Percentiles rank a stretch among this genome's conserved stretches.
phyloP scores from a whole-genome alignment of 768 basidiomycete species.

The Sistotremastrum suecicum region DNA sequence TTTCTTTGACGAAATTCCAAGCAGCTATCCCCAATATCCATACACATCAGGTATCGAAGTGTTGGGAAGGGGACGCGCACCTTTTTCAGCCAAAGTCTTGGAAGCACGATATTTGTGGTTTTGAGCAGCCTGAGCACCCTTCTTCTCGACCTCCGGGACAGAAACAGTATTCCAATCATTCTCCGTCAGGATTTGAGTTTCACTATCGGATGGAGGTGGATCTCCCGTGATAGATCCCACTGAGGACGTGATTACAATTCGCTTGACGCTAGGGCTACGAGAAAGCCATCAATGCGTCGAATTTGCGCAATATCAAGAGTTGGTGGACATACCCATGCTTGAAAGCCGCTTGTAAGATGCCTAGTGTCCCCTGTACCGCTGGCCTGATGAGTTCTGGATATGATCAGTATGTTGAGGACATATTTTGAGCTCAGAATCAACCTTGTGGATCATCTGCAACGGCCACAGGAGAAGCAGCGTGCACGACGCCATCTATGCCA shows the following conservation, averaged over 20 bases:
- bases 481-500: conserved; percentile 28
- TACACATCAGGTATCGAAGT: conserved; percentile 7
- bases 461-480: conserved; percentile 23
- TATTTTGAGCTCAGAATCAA: background rate
- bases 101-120: conserved; percentile 12
- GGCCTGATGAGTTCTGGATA: conserved; percentile 21
- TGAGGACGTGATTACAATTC: conserved; percentile 1
- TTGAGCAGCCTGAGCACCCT: conserved; percentile 14
- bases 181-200: conserved; percentile 4
- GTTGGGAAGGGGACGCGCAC: conserved; percentile 12
- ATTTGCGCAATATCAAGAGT: conserved; percentile 1
- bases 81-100: conserved; percentile 19
- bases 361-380: conserved; percentile 21
- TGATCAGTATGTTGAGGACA: background rate
- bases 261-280: background rate
- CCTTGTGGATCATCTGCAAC: conserved; percentile 8
- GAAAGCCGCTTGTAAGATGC: conserved; percentile 16
- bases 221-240: background rate
- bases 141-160: conserved; percentile 13
- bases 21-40: too few species aligned
- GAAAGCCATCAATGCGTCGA: background rate
- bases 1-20: too few species aligned
- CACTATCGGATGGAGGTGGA: background rate
- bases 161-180: conserved; percentile 20
- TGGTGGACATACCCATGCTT: conserved; percentile 12